Evolutionary conservation across 2,329 filamentous ascomycete species (phyloP), one percentile per base, ranked within the genome.

Genomic region (Verticillium isaacii): DNA sequence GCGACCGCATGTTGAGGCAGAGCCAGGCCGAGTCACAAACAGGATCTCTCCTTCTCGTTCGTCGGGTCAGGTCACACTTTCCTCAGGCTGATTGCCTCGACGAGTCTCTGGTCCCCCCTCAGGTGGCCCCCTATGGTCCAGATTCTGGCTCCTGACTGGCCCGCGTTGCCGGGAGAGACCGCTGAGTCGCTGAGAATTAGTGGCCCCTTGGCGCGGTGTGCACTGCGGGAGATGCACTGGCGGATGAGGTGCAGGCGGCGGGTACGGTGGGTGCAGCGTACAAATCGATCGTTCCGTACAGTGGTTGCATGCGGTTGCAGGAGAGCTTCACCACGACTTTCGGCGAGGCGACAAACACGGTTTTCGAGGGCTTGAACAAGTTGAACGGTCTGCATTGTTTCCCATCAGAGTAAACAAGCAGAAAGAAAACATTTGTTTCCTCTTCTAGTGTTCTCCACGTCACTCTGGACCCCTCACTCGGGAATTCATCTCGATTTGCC

Each of bases 1-100:
- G 57, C 7, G 57, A 58, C 57, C 57, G 57, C 57, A 58, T 58
- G 45, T 50, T 50, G 45, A 25, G 12, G 19, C 45, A 50, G 19
- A 50, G 45, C 45, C 45, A n/a, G 23, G n/a, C 45, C 45, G 45
- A 50, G 45, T 50, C 45, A 50, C 45, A 23, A 23, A 50, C 45
- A 23, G 45, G 45, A 50, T 50, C 45, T 50, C 45, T 23, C n/a
- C 19, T 50, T 50, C 45, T 50, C 45, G 45, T 50, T 50, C 45
- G 45, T 50, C 45, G 19, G n/a, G 45, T 50, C 45, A 50, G 45
- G 45, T 50, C 45, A 50, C 45, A 50, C 45, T 23, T 50, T 50
- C 45, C 45, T 50, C 45, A 23, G 41, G 37, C 37, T n/a, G 37
- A 41, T 41, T 41, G 37, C 37, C 37, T 41, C 37, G 37, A 15